These are phyloP conservation scores for Sphagnum fallax DNA, from an alignment of 228 moss, liverwort and hornwort species.

Conservation along the genomic window DNA sequence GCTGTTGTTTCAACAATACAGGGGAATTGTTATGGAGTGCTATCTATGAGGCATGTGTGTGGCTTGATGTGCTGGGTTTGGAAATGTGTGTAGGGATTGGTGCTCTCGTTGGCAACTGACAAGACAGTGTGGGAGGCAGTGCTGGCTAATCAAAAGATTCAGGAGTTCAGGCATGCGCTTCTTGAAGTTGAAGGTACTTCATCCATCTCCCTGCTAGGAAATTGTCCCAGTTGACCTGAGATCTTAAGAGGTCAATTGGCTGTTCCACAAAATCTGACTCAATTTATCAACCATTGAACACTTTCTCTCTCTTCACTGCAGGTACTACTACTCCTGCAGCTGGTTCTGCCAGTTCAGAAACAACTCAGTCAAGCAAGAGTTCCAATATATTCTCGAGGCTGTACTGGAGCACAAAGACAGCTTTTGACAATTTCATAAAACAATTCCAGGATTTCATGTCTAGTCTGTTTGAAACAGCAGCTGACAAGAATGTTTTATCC, in stretches of 20 bases:
- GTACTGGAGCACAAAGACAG: constrained; percentile 46
- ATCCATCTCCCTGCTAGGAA: too few relatives aligned
- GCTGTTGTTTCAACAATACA: too few relatives aligned
- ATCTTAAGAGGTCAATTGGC: too few relatives aligned
- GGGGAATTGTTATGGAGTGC: too few relatives aligned
- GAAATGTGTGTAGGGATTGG: constrained; percentile 55
- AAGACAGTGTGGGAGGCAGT: constrained; percentile 88
- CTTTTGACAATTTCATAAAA: constrained; percentile 31
- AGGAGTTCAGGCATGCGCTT: constrained; percentile 89
- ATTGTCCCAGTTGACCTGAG: too few relatives aligned
- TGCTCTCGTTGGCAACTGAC: constrained; percentile 75
- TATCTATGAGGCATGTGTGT: too few relatives aligned
- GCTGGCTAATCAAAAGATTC: constrained; percentile 75
- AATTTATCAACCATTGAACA: too few relatives aligned
- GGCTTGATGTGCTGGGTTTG: too few relatives aligned
- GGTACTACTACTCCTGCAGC: too few relatives aligned
- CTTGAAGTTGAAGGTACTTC: constrained; percentile 12
- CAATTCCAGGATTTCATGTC: constrained; percentile 27
- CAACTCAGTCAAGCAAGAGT: constrained; percentile 12
- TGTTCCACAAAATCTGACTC: too few relatives aligned
- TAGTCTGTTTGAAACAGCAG: constrained; percentile 42
- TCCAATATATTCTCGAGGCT: constrained; percentile 38
- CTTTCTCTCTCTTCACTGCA: too few relatives aligned
- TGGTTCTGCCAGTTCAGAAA: too few relatives aligned
- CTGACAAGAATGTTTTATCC: constrained; percentile 41